phyloP scores from a whole-genome alignment of 2,329 filamentous ascomycete genomes.

The Ophiostoma tasmaniense region DNA sequence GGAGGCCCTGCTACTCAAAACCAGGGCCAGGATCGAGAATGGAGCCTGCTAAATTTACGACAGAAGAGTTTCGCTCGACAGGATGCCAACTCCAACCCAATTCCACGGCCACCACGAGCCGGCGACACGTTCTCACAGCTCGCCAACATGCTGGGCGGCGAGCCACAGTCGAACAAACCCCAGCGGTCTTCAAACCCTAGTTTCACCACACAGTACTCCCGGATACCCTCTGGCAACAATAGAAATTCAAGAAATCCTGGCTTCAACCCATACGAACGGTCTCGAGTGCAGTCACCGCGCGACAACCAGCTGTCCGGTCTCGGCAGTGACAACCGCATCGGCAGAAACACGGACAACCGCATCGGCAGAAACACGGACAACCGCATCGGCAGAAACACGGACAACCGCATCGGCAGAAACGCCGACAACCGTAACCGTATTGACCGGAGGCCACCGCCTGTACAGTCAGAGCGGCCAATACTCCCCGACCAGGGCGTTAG shows the following conservation, averaged over 20 bases:
- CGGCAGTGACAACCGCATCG: neutral
- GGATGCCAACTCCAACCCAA: neutral
- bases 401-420: neutral
- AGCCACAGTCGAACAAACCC: neutral
- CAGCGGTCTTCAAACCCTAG: neutral
- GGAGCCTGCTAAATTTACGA: slow-evolving; percentile 8
- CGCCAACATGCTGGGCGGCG: neutral
- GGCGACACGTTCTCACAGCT: neutral
- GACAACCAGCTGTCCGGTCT: neutral
- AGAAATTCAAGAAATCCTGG: neutral
- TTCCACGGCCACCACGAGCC: neutral
- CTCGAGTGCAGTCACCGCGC: neutral
- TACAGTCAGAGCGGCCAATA: neutral
- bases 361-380: neutral
- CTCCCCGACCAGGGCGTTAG: neutral
- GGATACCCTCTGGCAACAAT: neutral
- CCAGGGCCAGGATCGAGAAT: slow-evolving; percentile 3
- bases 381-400: neutral
- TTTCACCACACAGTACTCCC: neutral
- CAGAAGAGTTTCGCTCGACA: neutral
- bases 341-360: neutral
- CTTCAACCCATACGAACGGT: neutral
- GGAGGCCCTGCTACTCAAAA: neutral
- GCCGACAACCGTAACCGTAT: neutral
- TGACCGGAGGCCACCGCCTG: neutral